Evolutionary conservation across 805 yeast genomes (phyloP).

Genomic region (Cyberlindnera xishuangbannaensis): DNA sequence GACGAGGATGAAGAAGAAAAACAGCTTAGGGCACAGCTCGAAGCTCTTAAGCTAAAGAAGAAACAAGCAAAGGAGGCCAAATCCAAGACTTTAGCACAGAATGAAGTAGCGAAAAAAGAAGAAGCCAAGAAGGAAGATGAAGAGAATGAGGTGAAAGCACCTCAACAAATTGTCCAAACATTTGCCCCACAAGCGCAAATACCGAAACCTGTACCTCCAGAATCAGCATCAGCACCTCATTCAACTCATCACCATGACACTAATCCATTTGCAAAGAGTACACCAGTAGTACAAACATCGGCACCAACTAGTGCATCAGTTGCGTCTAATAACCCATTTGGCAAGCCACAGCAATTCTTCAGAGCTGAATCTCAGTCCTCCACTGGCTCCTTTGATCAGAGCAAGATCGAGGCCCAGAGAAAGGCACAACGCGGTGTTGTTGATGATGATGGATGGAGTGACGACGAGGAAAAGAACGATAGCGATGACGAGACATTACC

Average conservation of each 20-base stretch:
- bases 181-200: constrained; percentile 15
- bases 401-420: constrained; percentile 64
- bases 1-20: constrained; percentile 47
- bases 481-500: constrained; percentile 29
- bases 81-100: constrained; percentile 50
- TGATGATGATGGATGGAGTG: constrained; percentile 27
- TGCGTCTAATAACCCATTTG: constrained; percentile 49
- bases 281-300: too few species aligned
- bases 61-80: constrained; percentile 56
- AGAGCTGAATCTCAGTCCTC: constrained; percentile 17
- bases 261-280: constrained; percentile 22
- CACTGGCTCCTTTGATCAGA: constrained; percentile 39
- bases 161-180: constrained; percentile 13
- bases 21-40: constrained; percentile 34
- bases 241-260: constrained; percentile 20
- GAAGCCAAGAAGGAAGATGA: constrained; percentile 54
- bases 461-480: constrained; percentile 28
- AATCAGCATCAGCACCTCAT: constrained; percentile 19
- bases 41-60: constrained; percentile 42
- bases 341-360: constrained; percentile 36
- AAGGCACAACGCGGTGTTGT: constrained; percentile 55
- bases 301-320: constrained; percentile 12
- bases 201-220: constrained; percentile 4
- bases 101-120: constrained; percentile 49
- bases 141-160: constrained; percentile 34